phyloP scores from a whole-genome alignment of 1,284 basidiomycete genomes.

The Ceratobasidium sp. region DNA sequence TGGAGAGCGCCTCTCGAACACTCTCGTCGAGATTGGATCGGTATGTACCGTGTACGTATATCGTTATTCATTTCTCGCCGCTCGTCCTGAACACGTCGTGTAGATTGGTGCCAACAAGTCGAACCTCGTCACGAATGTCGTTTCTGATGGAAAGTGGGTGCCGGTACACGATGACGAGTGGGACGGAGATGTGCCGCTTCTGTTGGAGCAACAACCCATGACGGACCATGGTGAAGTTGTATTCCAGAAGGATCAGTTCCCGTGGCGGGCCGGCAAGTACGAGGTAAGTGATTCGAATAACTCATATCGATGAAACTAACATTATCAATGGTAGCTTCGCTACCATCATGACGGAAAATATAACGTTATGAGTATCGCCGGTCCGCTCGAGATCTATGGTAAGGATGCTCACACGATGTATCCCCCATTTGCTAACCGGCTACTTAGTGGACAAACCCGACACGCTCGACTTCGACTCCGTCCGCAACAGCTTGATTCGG shows the following conservation, averaged over 20 bases:
- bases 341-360: conserved; percentile 96
- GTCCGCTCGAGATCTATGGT: conserved; percentile 91
- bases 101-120: conserved; percentile 90
- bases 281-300: conserved; percentile 69
- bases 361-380: conserved; percentile 89
- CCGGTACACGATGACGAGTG: conserved; percentile 95
- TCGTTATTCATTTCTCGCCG: background rate
- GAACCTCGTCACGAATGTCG: conserved; percentile 85
- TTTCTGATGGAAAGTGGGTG: conserved; percentile 92
- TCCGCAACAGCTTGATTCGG: conserved; percentile 75
- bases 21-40: conserved; percentile 97
- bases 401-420: conserved; percentile 54
- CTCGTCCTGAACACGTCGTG: conserved; percentile 42
- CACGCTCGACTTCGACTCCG: conserved; percentile 71
- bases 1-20: conserved; percentile 92
- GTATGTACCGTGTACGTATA: conserved; percentile 80
- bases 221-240: conserved; percentile 74
- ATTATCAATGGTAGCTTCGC: conserved; percentile 65
- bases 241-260: conserved; percentile 83
- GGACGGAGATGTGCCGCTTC: conserved; percentile 84
- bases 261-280: conserved; percentile 89
- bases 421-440: background rate
- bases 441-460: conserved; percentile 74
- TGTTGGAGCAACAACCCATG: conserved; percentile 57
- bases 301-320: background rate